Percentiles rank a stretch among this genome's conserved stretches.
Evolutionary conservation across 2,329 filamentous ascomycete species (phyloP).

Genomic region (Tolypocladium sp.): DNA sequence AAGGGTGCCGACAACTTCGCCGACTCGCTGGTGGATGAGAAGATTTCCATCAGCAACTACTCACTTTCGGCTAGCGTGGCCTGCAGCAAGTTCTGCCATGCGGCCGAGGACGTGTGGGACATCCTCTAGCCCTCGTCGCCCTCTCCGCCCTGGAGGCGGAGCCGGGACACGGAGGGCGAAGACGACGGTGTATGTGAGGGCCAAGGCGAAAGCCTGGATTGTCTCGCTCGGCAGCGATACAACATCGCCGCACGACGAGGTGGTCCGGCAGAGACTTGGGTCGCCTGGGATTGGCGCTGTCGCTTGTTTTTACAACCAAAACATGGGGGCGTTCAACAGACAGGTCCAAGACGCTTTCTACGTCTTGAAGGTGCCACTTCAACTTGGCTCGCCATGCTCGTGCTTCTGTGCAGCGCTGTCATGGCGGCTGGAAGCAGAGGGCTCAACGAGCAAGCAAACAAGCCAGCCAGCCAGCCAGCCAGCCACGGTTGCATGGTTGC

Average conservation of each 20-base stretch:
- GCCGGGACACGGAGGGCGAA: background rate
- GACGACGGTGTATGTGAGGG: conserved; percentile 1
- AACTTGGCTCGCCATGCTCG: conserved; percentile 25
- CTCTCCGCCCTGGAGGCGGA: background rate
- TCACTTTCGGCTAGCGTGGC: conserved; percentile 95
- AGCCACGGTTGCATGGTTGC: background rate
- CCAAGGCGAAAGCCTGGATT: conserved; percentile 13
- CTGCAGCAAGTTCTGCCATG: conserved; percentile 99
- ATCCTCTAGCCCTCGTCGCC: conserved; percentile 55
- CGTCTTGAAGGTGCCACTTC: conserved; percentile 52
- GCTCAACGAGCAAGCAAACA: background rate
- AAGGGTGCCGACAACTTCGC: conserved; percentile 95
- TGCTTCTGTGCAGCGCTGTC: background rate
- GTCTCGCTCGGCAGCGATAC: conserved; percentile 48
- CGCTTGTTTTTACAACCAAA: conserved; percentile 83
- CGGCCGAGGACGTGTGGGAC: conserved; percentile 92
- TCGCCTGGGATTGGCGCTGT: conserved; percentile 61
- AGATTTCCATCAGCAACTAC: conserved; percentile 97
- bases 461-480: background rate
- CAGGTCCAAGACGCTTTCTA: conserved; percentile 56
- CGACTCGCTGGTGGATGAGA: conserved; percentile 88
- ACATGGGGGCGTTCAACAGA: conserved; percentile 69
- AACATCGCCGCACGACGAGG: conserved; percentile 52
- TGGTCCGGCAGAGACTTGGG: conserved; percentile 39
- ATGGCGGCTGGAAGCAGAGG: background rate